Evolutionary conservation across 2,329 filamentous ascomycete genomes (phyloP), one percentile per base, ranked within the genome.

Genomic region (Talaromyces sp.): DNA sequence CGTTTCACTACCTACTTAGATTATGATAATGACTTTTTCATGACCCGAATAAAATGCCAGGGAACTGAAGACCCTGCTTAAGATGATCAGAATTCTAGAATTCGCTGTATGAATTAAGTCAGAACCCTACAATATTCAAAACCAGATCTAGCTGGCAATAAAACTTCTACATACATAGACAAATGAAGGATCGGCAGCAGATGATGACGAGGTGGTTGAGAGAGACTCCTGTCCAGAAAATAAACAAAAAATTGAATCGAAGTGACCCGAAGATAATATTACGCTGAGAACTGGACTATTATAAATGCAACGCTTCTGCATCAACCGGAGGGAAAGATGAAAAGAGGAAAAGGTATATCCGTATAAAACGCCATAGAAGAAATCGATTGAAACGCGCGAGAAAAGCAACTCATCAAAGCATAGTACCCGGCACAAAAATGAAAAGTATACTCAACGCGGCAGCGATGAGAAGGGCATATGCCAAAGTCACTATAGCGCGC

Each of bases 401-500:
- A 21, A 28, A 46, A 36, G 21, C 48, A 22, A 43, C 40, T 10
- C 21, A 45, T 53, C 51, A 52, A 13, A 54, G 51, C 33, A 58
- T 53, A 17, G 73, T 95, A 56, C 94, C 93, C 1, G 94, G 94
- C 4, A 99, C 94, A 59, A 99, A 87, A 65, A 97, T 92, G 77
- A 99, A 99, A 25, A 99, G 79, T 59, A 94, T 83, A 67, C 89
- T 90, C 13, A 97, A 77, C n/a, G 86, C 89, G 3, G 89, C 86
- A 63, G 93, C 89, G 56, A 95, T 80, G 33, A 95, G 71, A 28
- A 87, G 71, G 31, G 92, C 92, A 61, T 94, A 82, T 8, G 84
- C 78, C 13, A 97, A 77, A 13, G 94, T 89, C 77, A 94, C 91
- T 43, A 90, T 70, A 0, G 94, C 87, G 59, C 94, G 88, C 71